Base-by-base conservation (phyloP, 148 eudicot species). In the Camellia lanceoleosa region DNA sequence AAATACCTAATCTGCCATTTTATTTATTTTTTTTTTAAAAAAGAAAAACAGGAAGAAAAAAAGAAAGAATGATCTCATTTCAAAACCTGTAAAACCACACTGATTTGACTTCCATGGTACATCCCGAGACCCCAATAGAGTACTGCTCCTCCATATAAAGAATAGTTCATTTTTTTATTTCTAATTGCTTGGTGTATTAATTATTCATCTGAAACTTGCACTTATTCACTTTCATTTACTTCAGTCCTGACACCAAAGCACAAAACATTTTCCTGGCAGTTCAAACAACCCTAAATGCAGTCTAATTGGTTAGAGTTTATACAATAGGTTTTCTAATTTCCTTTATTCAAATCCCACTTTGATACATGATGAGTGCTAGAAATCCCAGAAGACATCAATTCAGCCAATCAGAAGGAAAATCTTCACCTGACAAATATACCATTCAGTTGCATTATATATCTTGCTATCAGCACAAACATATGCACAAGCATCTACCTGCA, bases 341-440 rank as follows among this genome's bases (percentile, higher is more conserved):
- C 18, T 62, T 10, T 14, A 62, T 19, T 73, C 11, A 1, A 3
- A 49, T 5, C 8, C 62, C 58, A 62, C 66, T 61, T 75, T 62
- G 56, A 62, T 74, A 18, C 52, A 49, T 49, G 52, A 49, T 49
- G 52, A 49, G 52, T 49, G 52, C 52, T 9, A 47, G 59, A 19
- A 47, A 47, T 10, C 56, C 18, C 41, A 43, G 19, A 55, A 41
- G 52, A 58, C 56, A 11, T 18, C 59, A 23, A 71, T 19, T 75
- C 79, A 81, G 58, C 38, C 19, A 75, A 44, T 65, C 60, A 44
- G 54, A 65, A 59, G 42, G 73, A 58, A 59, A 75, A 43, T 61
- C 3, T 20, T 38, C 85, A 95, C 99, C 97, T 93, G 99, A 82
- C 99, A 95, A 44, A 93, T 90, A 83, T 95, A 95, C 98, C 98